Conservation (phyloP, 495 filamentous ascomycete species). For the Hyaloscypha finlandica region DNA sequence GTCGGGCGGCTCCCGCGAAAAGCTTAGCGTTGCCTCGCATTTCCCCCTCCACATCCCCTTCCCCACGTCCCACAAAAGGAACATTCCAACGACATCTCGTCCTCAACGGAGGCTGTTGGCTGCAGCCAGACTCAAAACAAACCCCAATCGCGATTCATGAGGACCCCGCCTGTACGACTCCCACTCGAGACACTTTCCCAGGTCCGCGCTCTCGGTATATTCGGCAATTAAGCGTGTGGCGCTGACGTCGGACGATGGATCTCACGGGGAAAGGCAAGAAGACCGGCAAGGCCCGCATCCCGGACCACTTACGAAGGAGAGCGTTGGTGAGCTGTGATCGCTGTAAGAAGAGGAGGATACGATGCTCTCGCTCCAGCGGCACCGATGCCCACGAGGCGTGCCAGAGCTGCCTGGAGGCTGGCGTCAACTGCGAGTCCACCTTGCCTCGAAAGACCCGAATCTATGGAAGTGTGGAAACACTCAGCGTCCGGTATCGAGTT, state of each 20-base stretch:
- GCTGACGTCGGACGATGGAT: conserved; percentile 19
- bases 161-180: not conserved
- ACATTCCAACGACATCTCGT: not conserved
- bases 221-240: not conserved
- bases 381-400: conserved; percentile 38
- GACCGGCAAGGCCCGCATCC: conserved; percentile 37
- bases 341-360: conserved; percentile 41
- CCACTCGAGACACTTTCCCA: not conserved
- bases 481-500: conserved; percentile 45
- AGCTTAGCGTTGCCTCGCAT: not conserved
- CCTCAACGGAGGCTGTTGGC: not conserved
- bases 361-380: conserved; percentile 39
- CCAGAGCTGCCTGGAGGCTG: conserved; percentile 41
- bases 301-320: conserved; percentile 37
- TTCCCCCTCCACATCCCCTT: not conserved
- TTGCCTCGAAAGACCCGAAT: conserved; percentile 50
- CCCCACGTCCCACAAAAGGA: not conserved
- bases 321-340: conserved; percentile 41
- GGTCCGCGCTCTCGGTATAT: not conserved
- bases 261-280: conserved; percentile 24
- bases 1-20: not conserved
- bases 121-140: not conserved
- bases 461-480: conserved; percentile 52
- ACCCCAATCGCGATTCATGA: not conserved
- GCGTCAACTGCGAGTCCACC: conserved; percentile 46